phyloP scores from a whole-genome alignment of 441 rosid species.

The Syzygium malaccense region DNA sequence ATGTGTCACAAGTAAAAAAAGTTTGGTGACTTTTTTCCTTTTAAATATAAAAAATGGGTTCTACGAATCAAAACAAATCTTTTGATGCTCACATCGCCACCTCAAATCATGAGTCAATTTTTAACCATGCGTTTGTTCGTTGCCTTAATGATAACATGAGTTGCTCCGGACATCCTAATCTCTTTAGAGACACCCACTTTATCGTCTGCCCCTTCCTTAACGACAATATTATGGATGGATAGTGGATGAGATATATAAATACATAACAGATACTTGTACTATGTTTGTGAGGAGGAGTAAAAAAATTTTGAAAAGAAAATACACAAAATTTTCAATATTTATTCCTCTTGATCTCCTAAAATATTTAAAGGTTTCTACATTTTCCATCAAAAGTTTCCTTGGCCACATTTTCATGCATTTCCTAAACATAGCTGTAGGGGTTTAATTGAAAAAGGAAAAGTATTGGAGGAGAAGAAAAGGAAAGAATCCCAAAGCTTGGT shows the following conservation, averaged over 20 bases:
- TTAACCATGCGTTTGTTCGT: not conserved
- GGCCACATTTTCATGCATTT: not conserved
- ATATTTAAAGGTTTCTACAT: not conserved
- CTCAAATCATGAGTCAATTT: not conserved
- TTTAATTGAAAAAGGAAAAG: not conserved
- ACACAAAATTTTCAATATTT: rapidly evolving
- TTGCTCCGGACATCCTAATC: not conserved
- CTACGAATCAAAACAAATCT: not conserved
- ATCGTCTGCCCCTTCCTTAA: rapidly evolving
- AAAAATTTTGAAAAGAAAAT: not conserved
- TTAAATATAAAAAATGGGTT: not conserved
- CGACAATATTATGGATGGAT: not conserved
- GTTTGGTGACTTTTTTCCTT: too few species aligned
- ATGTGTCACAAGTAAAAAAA: too few species aligned
- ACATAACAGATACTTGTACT: rapidly evolving
- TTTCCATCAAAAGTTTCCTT: not conserved
- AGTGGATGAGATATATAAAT: not conserved
- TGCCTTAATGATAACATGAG: not conserved
- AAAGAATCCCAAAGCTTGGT: not conserved
- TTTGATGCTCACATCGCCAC: rapidly evolving
- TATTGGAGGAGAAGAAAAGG: not conserved
- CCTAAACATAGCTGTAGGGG: not conserved
- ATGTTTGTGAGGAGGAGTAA: not conserved
- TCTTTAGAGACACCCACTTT: not conserved
- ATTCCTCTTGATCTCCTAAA: not conserved